Base-by-base conservation (phyloP, 2,329 filamentous ascomycete genomes). In the Chalara sp. region DNA sequence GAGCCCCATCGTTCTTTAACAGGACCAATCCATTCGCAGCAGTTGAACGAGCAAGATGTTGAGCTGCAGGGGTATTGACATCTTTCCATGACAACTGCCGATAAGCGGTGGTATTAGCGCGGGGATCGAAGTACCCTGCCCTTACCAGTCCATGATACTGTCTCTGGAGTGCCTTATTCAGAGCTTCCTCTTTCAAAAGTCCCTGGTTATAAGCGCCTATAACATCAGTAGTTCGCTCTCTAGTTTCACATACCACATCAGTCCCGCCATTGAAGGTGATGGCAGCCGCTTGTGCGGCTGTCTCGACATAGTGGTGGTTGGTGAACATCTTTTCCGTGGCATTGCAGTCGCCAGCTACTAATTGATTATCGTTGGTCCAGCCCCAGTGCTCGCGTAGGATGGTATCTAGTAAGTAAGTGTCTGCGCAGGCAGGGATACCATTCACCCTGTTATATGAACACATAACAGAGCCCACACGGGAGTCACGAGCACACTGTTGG, bases 391-490 rank as follows among this genome's bases (percentile, higher is more conserved):
- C 76, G 1, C 84, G 74, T 3, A 88, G 71, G 11, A 88, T 70
- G 0, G 76, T 77, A 54, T 83, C 72, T 33, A 87, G 70, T 1
- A 87, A 71, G 56, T 81, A 87, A 0, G 72, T 69, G 56, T 79
- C 78, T 0, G 81, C 80, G 57, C 84, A 87, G 3, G 80, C 75
- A 0, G 84, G 83, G 0, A 81, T 73, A 0, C 84, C 84, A 51
- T 87, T 85, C 39, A 87, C 71, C 0, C 80, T 70, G 55, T 87
- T 83, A 63, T 83, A 83, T 0, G 74, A 75, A 58, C 79, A 82
- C 80, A 83, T 83, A 56, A 83, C 70, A 33, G 80, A 82, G 12
- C 73, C 71, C 3, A 77, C 76, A 45, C 74, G 72, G 4, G 76
- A 74, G 59, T 83, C 78, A 7, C 76, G 71, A 44, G 76, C 79